Conservation (phyloP, 1,284 basidiomycete species). For the Trichosporon sp. region DNA sequence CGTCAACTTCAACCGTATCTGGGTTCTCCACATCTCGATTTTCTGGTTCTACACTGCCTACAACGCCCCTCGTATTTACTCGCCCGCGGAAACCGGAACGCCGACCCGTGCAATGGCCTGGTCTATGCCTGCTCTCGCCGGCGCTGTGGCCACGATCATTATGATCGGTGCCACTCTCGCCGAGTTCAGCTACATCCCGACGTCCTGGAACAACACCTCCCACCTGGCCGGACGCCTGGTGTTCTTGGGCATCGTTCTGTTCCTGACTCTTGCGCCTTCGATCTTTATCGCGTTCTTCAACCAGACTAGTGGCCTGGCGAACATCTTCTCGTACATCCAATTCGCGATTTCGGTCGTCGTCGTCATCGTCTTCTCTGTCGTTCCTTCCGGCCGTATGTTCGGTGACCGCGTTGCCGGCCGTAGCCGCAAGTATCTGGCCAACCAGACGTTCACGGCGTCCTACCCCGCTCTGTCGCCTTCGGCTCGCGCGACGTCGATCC, state of each 20-base stretch:
- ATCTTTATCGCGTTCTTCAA: slow-evolving; percentile 80
- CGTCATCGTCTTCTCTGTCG: slow-evolving; percentile 73
- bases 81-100: slow-evolving; percentile 54
- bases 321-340: slow-evolving; percentile 86
- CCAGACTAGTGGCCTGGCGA: slow-evolving; percentile 60
- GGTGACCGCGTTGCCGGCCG: slow-evolving; percentile 91
- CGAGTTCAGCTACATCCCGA: slow-evolving; percentile 92
- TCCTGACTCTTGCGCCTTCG: slow-evolving; percentile 78
- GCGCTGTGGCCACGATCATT: slow-evolving; percentile 81
- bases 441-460: slow-evolving; percentile 91
- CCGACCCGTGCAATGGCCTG: slow-evolving; percentile 59
- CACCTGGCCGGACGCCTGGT: slow-evolving; percentile 80
- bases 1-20: slow-evolving; percentile 97
- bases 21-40: slow-evolving; percentile 87
- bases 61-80: slow-evolving; percentile 85
- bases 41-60: slow-evolving; percentile 93
- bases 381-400: slow-evolving; percentile 85
- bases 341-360: slow-evolving; percentile 80
- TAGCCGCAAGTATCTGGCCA: slow-evolving; percentile 87
- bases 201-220: slow-evolving; percentile 94
- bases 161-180: slow-evolving; percentile 88
- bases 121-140: slow-evolving; percentile 84
- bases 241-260: slow-evolving; percentile 79
- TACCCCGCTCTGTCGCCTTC: slow-evolving; percentile 68
- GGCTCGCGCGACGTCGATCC: slow-evolving; percentile 64